Base-by-base conservation (phyloP, 345 rosid species). In the Rhizophora mangle region DNA sequence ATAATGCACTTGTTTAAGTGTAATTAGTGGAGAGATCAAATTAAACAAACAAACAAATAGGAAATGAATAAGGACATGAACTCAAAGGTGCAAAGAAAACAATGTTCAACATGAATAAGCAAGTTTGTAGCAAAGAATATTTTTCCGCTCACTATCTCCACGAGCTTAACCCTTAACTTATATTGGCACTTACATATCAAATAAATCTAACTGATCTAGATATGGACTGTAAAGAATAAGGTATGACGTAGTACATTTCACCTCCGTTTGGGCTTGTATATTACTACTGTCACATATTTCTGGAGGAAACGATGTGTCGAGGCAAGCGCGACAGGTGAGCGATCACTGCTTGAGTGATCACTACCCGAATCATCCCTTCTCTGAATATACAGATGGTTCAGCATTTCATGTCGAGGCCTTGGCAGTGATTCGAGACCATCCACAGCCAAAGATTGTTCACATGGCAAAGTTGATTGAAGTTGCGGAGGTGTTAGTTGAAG, bases 321-420 rank as follows among this genome's bases (percentile, higher is more conserved):
- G 62, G 82, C 77, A 65, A 85, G 80, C 0, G 86, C 89, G 19
- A 79, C 74, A 21, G 79, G 76, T 69, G 60, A 24, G 15, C 59
- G 76, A 31, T 67, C 70, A 53, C 26, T 68, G 16, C 47, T 72
- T 66, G 58, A n/a, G 26, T 29, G 7, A 55, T 13, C 8, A 1
- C 60, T 56, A 15, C 16, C 16, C 7, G 15, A 56, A 27, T 24
- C 60, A 15, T 1, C 18, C 16, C 29, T 24, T 56, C 70, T 76
- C 68, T 73, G 86, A 57, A 75, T 76, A 65, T 75, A 81, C 31
- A 85, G 80, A 74, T 85, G 89, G 78, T 83, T 77, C 64, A 85
- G 46, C 27, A 63, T 63, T 1, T 79, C 71, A 51, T 69, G 80
- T 53, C 58, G 71, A 39, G 88, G 87, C 80, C 72, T 82, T 68